Percentiles rank a stretch among this genome's conserved stretches.
These are phyloP conservation scores for Fusarium sp. DNA, from an alignment of 2,329 filamentous ascomycete species.

Conservation along the genomic window DNA sequence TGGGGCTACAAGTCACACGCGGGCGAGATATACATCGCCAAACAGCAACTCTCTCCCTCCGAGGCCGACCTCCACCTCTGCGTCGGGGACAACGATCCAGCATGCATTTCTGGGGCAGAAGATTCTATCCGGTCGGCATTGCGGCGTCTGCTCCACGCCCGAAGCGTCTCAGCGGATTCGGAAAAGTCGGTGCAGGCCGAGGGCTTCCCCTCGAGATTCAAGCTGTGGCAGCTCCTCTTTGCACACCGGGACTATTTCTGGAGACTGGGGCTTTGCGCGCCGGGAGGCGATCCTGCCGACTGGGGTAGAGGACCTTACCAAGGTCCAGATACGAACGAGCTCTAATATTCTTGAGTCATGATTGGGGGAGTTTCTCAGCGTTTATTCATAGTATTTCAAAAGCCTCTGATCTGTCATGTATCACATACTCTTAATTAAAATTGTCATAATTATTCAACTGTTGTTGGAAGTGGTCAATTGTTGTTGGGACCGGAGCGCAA, in stretches of 20 bases:
- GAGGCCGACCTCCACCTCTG: conserved; percentile 75
- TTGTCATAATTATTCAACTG: background rate
- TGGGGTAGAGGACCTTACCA: conserved; percentile 66
- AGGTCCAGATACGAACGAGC: conserved; percentile 49
- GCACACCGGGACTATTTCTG: conserved; percentile 97
- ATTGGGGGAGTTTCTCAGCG: background rate
- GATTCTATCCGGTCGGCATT: conserved; percentile 45
- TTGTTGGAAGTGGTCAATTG: background rate
- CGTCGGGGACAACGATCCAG: conserved; percentile 71
- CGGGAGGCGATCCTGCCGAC: conserved; percentile 74
- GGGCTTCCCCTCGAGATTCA: conserved; percentile 67
- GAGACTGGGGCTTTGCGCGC: conserved; percentile 87
- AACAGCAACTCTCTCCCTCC: conserved; percentile 71
- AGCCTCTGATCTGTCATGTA: conserved; percentile 7
- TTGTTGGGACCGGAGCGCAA: background rate
- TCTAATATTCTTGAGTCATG: conserved; percentile 42
- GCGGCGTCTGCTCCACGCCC: conserved; percentile 38
- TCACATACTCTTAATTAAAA: background rate
- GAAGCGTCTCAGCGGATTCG: conserved; percentile 39
- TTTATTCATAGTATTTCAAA: conserved; percentile 11
- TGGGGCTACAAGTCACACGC: conserved; percentile 89
- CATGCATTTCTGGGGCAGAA: conserved; percentile 72
- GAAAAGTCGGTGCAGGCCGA: conserved; percentile 44
- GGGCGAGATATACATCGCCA: conserved; percentile 86
- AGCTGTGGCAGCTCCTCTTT: conserved; percentile 92